Conservation (phyloP, 2,329 filamentous ascomycete species). For the Monilinia laxa region DNA sequence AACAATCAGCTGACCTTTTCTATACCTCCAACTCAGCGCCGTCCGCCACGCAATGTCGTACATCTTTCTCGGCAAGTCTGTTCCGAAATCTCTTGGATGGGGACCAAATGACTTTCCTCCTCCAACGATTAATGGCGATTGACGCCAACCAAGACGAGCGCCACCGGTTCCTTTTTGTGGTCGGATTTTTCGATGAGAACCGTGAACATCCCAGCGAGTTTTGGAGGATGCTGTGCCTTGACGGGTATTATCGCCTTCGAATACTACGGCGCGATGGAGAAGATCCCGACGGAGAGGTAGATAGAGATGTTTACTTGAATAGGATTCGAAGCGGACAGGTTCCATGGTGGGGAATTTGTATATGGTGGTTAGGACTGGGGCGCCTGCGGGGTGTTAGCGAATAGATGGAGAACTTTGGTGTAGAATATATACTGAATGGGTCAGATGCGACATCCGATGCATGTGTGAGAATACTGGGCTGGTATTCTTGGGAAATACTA, state of each 20-base stretch:
- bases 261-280: conserved; percentile 87
- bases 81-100: conserved; percentile 85
- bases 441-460: neutral
- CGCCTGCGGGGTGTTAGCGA: conserved; percentile 44
- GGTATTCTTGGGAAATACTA: conserved; percentile 28
- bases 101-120: conserved; percentile 92
- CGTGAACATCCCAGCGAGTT: conserved; percentile 78
- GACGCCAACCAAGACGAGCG: conserved; percentile 76
- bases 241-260: conserved; percentile 85
- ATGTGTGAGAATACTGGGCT: conserved; percentile 23
- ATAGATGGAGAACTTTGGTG: neutral
- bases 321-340: conserved; percentile 73
- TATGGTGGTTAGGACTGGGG: conserved; percentile 76
- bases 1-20: conserved; percentile 81
- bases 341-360: conserved; percentile 89
- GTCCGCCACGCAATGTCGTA: conserved; percentile 97
- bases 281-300: conserved; percentile 88
- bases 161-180: conserved; percentile 83
- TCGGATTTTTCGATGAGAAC: conserved; percentile 76
- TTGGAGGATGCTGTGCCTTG: conserved; percentile 84
- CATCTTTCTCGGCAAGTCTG: conserved; percentile 78
- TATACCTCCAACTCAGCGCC: conserved; percentile 87
- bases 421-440: conserved; percentile 14
- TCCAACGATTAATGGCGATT: conserved; percentile 78
- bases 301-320: conserved; percentile 78